Percentiles rank a stretch among this genome's conserved stretches.
phyloP scores from a whole-genome alignment of 257 asterid species.

The Ehretia macrophylla region DNA sequence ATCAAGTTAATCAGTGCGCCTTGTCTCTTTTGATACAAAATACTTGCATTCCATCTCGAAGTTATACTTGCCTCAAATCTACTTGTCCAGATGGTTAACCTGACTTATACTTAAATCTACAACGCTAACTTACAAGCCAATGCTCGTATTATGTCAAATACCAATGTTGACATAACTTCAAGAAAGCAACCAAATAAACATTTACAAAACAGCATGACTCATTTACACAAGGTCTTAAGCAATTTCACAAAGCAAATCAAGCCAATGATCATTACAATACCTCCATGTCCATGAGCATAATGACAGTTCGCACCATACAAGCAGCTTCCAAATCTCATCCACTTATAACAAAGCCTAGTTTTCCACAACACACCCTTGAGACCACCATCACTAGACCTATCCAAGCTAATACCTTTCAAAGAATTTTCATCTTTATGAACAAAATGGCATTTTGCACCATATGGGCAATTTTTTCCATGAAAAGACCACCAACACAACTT shows the following conservation, averaged over 20 bases:
- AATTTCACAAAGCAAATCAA: neutral
- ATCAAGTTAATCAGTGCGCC: too few species aligned
- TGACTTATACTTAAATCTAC: too few species aligned
- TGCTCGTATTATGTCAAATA: too few species aligned
- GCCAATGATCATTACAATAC: constrained; percentile 15
- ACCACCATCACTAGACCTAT: constrained; percentile 7
- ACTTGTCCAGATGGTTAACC: too few species aligned
- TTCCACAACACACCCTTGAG: constrained; percentile 11
- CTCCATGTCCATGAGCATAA: constrained; percentile 55
- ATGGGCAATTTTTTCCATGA: constrained; percentile 33
- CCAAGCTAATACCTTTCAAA: neutral
- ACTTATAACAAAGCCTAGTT: constrained; percentile 35
- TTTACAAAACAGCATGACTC: too few species aligned
- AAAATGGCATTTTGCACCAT: constrained; percentile 29
- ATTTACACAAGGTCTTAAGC: too few species aligned
- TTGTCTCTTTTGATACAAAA: too few species aligned
- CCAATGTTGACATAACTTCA: too few species aligned
- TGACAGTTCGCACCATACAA: constrained; percentile 31
- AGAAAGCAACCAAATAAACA: too few species aligned
- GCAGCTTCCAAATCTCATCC: constrained; percentile 37
- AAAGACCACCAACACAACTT: constrained; percentile 16
- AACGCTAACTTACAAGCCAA: too few species aligned
- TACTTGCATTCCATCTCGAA: too few species aligned
- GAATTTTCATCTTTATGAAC: constrained; percentile 19
- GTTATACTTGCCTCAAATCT: too few species aligned